These are phyloP conservation scores for Serendipita indica DNA, from an alignment of 768 basidiomycete species.

Conservation along the genomic window DNA sequence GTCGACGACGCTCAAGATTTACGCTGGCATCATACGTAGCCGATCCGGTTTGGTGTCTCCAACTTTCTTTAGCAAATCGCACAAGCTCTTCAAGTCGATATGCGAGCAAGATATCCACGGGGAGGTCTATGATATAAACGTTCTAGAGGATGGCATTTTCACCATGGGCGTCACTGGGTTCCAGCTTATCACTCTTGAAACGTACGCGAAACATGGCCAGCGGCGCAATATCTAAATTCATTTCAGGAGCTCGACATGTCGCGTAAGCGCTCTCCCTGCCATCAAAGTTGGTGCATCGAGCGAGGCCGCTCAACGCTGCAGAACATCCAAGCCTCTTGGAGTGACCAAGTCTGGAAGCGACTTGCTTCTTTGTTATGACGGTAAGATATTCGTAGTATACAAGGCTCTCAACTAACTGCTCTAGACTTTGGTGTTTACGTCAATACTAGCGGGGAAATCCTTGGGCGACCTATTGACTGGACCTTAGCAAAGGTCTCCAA, in stretches of 20 bases:
- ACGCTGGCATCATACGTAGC: background rate
- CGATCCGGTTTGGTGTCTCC: background rate
- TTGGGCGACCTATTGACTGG: conserved; percentile 3
- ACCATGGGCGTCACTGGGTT: background rate
- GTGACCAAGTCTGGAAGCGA: background rate
- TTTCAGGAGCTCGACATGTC: background rate
- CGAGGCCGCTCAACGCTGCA: background rate
- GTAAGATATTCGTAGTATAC: background rate
- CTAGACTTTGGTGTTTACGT: conserved; percentile 6
- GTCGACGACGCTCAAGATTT: background rate
- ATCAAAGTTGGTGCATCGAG: conserved; percentile 5
- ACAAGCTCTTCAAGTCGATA: background rate
- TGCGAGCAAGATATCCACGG: conserved; percentile 5
- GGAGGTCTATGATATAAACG: background rate
- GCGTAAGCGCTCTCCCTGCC: background rate
- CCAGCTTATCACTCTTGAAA: background rate
- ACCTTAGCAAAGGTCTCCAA: background rate
- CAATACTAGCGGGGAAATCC: background rate
- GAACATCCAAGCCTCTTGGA: background rate
- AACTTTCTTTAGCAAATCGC: background rate
- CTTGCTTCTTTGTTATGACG: background rate
- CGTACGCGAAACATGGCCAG: background rate
- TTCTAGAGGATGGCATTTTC: background rate
- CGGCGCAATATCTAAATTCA: background rate
- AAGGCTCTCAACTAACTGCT: background rate